Percentiles rank a stretch among this genome's conserved stretches.
Conservation (phyloP, 225 moss, liverwort and hornwort species). For the Straminergon stramineum region DNA sequence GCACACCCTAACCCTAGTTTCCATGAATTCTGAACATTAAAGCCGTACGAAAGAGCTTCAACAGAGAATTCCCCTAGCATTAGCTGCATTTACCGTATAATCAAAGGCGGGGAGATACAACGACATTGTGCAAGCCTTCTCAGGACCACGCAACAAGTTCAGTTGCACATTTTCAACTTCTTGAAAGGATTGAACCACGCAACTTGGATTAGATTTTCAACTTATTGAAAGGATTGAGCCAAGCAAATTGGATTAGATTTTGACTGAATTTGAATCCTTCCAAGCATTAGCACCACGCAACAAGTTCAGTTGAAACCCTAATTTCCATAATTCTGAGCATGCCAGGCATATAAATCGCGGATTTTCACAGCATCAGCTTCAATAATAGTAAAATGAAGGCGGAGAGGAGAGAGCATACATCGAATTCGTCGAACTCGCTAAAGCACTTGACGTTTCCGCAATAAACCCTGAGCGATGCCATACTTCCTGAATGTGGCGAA, state of each 20-base stretch:
- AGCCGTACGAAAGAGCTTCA: not conserved
- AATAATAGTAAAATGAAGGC: not conserved
- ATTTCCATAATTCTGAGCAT: not conserved
- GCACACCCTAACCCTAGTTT: not conserved
- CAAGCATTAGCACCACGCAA: not conserved
- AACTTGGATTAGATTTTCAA: not conserved
- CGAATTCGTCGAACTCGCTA: not conserved
- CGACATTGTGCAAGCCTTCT: not conserved
- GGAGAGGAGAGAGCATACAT: not conserved
- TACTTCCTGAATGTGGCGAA: constrained; percentile 7
- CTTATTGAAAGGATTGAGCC: not conserved
- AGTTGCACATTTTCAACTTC: not conserved
- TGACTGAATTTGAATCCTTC: not conserved
- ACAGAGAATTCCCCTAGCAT: not conserved
- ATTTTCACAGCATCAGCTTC: not conserved
- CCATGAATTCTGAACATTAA: not conserved
- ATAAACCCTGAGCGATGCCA: not conserved
- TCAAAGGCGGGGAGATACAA: not conserved
- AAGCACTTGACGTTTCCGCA: not conserved
- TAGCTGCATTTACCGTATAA: not conserved
- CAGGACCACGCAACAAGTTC: not conserved
- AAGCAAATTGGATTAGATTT: not conserved
- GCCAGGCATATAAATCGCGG: not conserved
- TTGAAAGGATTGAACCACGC: not conserved
- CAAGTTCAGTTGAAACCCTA: not conserved